Evolutionary conservation across 164 flowering plant species (phyloP).

Genomic region (Stephania yunnanensis): DNA sequence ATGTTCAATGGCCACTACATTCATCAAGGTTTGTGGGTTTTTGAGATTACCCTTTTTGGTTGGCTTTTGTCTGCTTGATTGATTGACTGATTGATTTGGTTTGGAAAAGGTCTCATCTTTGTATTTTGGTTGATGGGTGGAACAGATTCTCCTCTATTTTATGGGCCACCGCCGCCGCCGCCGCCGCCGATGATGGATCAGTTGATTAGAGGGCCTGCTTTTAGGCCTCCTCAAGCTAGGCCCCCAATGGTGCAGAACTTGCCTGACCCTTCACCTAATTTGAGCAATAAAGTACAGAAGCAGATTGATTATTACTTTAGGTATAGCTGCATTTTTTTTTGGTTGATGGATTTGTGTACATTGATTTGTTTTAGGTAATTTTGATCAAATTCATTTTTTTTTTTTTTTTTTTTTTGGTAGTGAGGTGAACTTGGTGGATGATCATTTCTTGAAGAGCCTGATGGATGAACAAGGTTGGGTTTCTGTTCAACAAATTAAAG

Average conservation of each 20-base stretch:
- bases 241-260: neutral
- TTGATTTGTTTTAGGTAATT: neutral
- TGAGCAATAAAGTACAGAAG: neutral
- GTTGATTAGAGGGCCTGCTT: neutral
- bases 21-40: too few species aligned
- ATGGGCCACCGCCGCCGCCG: neutral
- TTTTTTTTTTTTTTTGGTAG: neutral
- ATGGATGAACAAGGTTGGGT: constrained; percentile 2
- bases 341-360: neutral
- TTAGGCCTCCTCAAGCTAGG: neutral
- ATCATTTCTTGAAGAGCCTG: neutral
- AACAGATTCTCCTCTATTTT: neutral
- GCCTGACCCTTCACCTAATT: neutral
- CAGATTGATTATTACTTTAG: neutral
- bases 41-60: neutral
- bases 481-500: neutral
- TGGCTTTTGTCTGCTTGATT: neutral
- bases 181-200: neutral
- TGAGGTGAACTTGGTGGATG: neutral
- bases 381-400: neutral
- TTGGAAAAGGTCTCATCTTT: neutral
- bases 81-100: neutral
- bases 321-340: neutral
- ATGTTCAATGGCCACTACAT: neutral
- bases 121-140: neutral